Evolutionary conservation across 2,329 filamentous ascomycete species (phyloP), one percentile per base, ranked within the genome.

Genomic region (Penicillium verrucosum): DNA sequence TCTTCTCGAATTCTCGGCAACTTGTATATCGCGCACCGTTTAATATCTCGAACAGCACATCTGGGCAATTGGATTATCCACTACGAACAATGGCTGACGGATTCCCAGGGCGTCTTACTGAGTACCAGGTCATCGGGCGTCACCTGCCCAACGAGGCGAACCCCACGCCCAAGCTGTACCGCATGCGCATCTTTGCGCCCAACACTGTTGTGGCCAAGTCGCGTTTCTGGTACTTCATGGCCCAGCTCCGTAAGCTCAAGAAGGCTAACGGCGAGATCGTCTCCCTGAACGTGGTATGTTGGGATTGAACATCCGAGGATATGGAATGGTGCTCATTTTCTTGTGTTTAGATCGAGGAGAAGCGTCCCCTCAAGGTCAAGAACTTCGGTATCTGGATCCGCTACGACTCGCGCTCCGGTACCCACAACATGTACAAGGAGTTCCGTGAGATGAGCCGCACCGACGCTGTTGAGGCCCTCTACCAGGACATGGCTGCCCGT

Each of bases 361-460:
- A 97, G 89, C 92, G 91, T 81, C 94, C 94, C 75, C 85, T 92
- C 77, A 97, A 96, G 86, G 92, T 99, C 87, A 99, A 99, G 92
- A 99, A 97, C 90, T 97, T 99, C 80, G 94, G 94, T 80, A 88
- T 99, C 87, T 99, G 95, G 95, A 89, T 99, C 83, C 92, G 95
- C 79, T 99, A 99, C 85, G 93, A 99, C 84, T 99, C 95, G 64
- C 93, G 94, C 81, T 97, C 94, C 74, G 94, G 94, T 74, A 99
- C 94, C 75, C 94, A 99, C 92, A 99, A 99, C 89, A 99, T 99
- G 94, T 99, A 99, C 91, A 97, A 97, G 89, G 94, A 99, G 89
- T 97, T 97, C 89, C 90, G 94, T 79, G 94, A 97, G 86, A 90
- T 97, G 86, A 93, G 90, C 78, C 87, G 94, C 81, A 90, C 89